Conservation (phyloP, 2,329 filamentous ascomycete species). For the Onygenales sp. region DNA sequence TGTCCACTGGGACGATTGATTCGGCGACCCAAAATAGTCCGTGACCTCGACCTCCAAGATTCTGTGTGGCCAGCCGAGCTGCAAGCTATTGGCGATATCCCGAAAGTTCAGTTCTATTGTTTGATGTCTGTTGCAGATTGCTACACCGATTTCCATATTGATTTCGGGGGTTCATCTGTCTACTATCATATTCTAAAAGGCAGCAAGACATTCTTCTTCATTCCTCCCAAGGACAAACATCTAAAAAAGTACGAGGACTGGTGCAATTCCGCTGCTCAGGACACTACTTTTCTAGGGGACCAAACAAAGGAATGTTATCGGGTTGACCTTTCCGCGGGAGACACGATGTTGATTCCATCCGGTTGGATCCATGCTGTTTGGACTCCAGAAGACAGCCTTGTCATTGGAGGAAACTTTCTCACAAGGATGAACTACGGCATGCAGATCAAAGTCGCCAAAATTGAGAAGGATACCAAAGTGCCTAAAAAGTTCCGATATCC, state of each 20-base stretch:
- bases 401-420: slow-evolving; percentile 63
- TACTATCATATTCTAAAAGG: slow-evolving; percentile 62
- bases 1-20: slow-evolving; percentile 54
- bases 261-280: slow-evolving; percentile 58
- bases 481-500: slow-evolving; percentile 58
- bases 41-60: slow-evolving; percentile 49
- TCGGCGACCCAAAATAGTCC: slow-evolving; percentile 54
- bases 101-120: slow-evolving; percentile 59
- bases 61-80: slow-evolving; percentile 42
- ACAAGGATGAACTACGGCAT: slow-evolving; percentile 56
- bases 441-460: slow-evolving; percentile 56
- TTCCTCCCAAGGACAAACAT: slow-evolving; percentile 58
- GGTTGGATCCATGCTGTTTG: slow-evolving; percentile 66
- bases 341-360: slow-evolving; percentile 62
- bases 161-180: slow-evolving; percentile 62
- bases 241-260: slow-evolving; percentile 63
- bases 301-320: slow-evolving; percentile 58
- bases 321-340: slow-evolving; percentile 55
- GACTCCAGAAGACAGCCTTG: slow-evolving; percentile 59
- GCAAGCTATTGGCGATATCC: slow-evolving; percentile 47
- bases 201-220: slow-evolving; percentile 63
- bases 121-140: slow-evolving; percentile 63
- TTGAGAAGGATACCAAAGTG: slow-evolving; percentile 59
- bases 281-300: slow-evolving; percentile 55
- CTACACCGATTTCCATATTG: slow-evolving; percentile 64